A percentile compares a stretch with the other conserved stretches of the same genome.
Evolutionary conservation across 2,329 filamentous ascomycete genomes (phyloP).

Genomic region (Colletotrichum acutatum): DNA sequence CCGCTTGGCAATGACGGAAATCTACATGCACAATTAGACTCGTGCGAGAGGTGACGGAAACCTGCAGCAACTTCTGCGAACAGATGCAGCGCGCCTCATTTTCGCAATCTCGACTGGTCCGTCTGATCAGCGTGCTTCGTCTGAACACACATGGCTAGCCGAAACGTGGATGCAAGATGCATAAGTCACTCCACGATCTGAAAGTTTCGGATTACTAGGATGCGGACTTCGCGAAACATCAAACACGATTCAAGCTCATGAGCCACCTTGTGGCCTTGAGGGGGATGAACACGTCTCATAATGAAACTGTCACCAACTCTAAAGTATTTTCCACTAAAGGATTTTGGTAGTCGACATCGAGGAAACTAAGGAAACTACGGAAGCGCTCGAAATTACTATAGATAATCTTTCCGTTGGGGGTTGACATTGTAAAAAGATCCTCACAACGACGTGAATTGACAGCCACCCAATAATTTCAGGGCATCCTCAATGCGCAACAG

Average conservation of each 20-base stretch:
- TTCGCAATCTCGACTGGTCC: neutral
- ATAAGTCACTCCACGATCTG: neutral
- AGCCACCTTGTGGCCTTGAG: neutral
- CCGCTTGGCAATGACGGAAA: neutral
- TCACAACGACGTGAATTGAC: too few relatives aligned
- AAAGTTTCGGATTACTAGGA: constrained; percentile 19
- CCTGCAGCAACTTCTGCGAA: neutral
- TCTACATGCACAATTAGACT: neutral
- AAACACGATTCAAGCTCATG: constrained; percentile 4
- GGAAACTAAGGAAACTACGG: too few relatives aligned
- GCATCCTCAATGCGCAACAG: too few relatives aligned
- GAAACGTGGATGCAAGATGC: constrained; percentile 25
- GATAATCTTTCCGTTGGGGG: too few relatives aligned
- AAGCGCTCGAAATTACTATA: too few relatives aligned
- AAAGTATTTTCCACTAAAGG: neutral
- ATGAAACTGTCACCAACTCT: neutral
- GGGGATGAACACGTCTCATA: neutral
- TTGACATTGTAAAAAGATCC: too few relatives aligned
- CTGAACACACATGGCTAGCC: neutral
- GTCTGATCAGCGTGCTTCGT: neutral
- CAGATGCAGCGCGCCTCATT: neutral
- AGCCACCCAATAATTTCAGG: too few relatives aligned
- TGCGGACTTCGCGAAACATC: constrained; percentile 2
- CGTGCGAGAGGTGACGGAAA: neutral
- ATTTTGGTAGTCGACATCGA: too few relatives aligned